Evolutionary conservation across 2,329 filamentous ascomycete species (phyloP).

Genomic region (Neofusicoccum kwambonambiense): DNA sequence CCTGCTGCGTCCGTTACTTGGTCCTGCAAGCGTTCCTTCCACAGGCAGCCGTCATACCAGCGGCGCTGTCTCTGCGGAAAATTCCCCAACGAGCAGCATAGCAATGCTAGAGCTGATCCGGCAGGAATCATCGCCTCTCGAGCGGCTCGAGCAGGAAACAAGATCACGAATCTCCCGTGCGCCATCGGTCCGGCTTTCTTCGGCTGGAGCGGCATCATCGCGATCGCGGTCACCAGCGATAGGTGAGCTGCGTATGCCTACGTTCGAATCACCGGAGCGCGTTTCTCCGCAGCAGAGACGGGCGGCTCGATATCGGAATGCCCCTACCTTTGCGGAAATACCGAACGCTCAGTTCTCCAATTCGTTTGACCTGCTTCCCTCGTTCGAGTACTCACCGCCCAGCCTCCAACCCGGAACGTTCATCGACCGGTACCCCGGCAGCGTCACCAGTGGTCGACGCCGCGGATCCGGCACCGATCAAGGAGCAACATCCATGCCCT

Average conservation of each 20-base stretch:
- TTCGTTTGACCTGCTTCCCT: conserved; percentile 11
- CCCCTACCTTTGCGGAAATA: conserved; percentile 11
- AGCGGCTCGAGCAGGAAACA: conserved; percentile 13
- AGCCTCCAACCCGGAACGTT: conserved; percentile 10
- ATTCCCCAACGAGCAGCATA: neutral
- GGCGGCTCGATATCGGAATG: conserved; percentile 12
- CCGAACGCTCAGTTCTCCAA: conserved; percentile 9
- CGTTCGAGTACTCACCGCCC: conserved; percentile 12
- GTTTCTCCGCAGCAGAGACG: conserved; percentile 9
- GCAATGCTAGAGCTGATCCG: conserved; percentile 12
- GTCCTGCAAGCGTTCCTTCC: neutral
- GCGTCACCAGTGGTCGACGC: neutral
- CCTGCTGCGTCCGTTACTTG: neutral
- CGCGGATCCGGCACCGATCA: conserved; percentile 2
- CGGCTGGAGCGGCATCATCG: conserved; percentile 3
- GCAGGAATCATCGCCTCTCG: conserved; percentile 13
- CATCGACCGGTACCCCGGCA: conserved; percentile 12
- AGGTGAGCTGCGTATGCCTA: conserved; percentile 13
- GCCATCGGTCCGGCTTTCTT: neutral
- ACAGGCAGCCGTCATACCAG: neutral
- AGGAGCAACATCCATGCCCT: conserved; percentile 16
- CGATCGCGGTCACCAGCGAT: neutral
- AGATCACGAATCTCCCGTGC: conserved; percentile 7
- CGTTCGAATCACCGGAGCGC: conserved; percentile 16
- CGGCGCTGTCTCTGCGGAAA: neutral